These are phyloP conservation scores for Paecilomyces sp. DNA, from an alignment of 2,329 filamentous ascomycete species.

Conservation along the genomic window DNA sequence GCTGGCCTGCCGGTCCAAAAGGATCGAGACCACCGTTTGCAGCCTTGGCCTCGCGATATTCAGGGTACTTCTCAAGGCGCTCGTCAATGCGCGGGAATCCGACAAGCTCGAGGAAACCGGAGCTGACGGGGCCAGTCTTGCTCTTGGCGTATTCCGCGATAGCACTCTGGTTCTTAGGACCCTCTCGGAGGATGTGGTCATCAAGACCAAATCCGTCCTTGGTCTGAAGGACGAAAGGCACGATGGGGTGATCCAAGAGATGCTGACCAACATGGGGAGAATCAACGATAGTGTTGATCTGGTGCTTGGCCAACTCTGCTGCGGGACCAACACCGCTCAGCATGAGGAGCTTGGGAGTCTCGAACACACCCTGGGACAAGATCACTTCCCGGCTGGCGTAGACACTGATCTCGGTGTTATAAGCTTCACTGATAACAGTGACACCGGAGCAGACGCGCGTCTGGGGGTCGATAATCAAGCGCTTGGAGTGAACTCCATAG, in stretches of 20 bases:
- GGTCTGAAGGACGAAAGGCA: conserved; percentile 35
- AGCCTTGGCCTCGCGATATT: conserved; percentile 41
- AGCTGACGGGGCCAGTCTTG: conserved; percentile 34
- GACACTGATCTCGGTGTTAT: conserved; percentile 38
- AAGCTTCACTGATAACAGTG: conserved; percentile 34
- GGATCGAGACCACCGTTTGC: conserved; percentile 41
- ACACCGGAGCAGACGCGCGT: conserved; percentile 40
- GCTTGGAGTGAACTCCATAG: conserved; percentile 41
- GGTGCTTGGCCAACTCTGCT: conserved; percentile 28
- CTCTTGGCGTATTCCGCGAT: conserved; percentile 30
- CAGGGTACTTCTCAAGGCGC: conserved; percentile 40
- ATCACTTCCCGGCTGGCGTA: conserved; percentile 44
- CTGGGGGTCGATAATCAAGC: conserved; percentile 45
- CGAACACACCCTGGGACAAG: conserved; percentile 45
- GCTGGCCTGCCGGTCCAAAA: conserved; percentile 50
- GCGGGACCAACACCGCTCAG: conserved; percentile 42
- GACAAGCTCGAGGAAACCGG: conserved; percentile 45
- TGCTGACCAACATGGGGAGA: conserved; percentile 23
- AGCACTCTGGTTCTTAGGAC: conserved; percentile 23
- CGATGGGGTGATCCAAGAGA: conserved; percentile 32
- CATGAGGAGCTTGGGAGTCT: conserved; percentile 47
- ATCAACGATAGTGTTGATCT: conserved; percentile 24
- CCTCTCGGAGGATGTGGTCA: conserved; percentile 31
- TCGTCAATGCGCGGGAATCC: conserved; percentile 54
- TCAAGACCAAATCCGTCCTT: conserved; percentile 38